These are phyloP conservation scores for Fusarium albidum DNA, from an alignment of 2,329 filamentous ascomycete genomes.

Conservation along the genomic window DNA sequence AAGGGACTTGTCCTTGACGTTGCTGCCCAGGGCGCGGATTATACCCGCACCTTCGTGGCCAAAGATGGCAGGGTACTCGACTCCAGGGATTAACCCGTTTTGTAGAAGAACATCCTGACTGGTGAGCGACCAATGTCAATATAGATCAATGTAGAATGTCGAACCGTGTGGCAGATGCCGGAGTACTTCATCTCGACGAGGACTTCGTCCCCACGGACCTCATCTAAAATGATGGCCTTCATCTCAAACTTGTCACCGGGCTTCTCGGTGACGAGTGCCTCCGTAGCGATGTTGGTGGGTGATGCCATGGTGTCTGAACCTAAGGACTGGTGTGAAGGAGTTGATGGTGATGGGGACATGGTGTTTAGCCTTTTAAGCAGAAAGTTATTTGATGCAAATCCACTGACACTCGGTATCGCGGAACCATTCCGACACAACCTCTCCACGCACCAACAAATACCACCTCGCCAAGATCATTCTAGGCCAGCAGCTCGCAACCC, in stretches of 20 bases:
- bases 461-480: too few species aligned
- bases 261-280: slow-evolving; percentile 14
- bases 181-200: slow-evolving; percentile 26
- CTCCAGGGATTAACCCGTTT: slow-evolving; percentile 8
- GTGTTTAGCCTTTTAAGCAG: too few species aligned
- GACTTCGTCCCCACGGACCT: slow-evolving; percentile 15
- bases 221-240: slow-evolving; percentile 11
- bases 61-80: slow-evolving; percentile 21
- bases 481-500: too few species aligned
- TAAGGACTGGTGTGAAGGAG: too few species aligned
- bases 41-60: slow-evolving; percentile 20
- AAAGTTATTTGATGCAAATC: too few species aligned
- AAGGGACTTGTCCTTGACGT: slow-evolving; percentile 10
- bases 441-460: too few species aligned
- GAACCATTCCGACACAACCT: too few species aligned
- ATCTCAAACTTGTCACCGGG: slow-evolving; percentile 13
- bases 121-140: background rate
- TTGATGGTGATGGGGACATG: too few species aligned
- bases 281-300: slow-evolving; percentile 10
- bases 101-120: slow-evolving; percentile 12
- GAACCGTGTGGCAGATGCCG: slow-evolving; percentile 16
- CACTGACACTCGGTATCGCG: too few species aligned
- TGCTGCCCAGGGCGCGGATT: slow-evolving; percentile 4
- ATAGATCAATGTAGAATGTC: background rate
- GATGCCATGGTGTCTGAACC: too few species aligned